Base-by-base conservation (phyloP, 495 filamentous ascomycete genomes). In the Podospora didyma region DNA sequence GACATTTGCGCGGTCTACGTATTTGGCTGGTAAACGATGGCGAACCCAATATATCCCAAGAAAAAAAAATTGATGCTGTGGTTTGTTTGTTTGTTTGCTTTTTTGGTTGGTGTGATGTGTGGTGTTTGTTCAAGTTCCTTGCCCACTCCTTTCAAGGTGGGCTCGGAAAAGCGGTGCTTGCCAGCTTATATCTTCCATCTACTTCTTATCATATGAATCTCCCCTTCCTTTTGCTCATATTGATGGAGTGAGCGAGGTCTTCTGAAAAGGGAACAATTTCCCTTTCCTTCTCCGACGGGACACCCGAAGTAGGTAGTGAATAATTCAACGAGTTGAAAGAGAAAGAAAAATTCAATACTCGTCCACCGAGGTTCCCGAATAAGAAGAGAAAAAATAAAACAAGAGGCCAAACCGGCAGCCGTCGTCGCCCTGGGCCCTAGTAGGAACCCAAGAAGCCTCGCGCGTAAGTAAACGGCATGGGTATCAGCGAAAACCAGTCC, bases 1-100 rank as follows among this genome's bases (percentile, higher is more conserved):
- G 66, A 61, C 59, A 51, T 57, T 53, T 23, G 52, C 53, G 39
- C 39, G 60, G 57, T 57, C 63, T 66, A 66, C 62, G 63, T 62
- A 53, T n/a, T 49, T 34, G 44, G n/a, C 19, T 31, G 45, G 9
- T 51, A 56, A 51, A 24, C 53, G 51, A 49, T 53, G 34, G 51
- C 21, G 45, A 55, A 34, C 48, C 64, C 51, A 51, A 64, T 42
- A 54, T 51, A 58, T 56, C 50, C 24, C 50, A 39, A 54, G 49
- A 51, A 61, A 62, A 63, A 60, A 61, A 24, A 37, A 58, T 31
- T 56, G 51, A 51, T 44, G 59, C 23, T 46, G 16, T 45, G 23
- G 45, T 53, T 21, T 45, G 26, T 9, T 31, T 28, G 7, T 28
- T 49, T n/a, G n/a, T n/a, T n/a, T n/a, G n/a, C n/a, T n/a, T n/a